Percentiles rank a stretch among this genome's conserved stretches.
Evolutionary conservation across 2,329 filamentous ascomycete species (phyloP).

Genomic region (Hirsutella minnesotensis): DNA sequence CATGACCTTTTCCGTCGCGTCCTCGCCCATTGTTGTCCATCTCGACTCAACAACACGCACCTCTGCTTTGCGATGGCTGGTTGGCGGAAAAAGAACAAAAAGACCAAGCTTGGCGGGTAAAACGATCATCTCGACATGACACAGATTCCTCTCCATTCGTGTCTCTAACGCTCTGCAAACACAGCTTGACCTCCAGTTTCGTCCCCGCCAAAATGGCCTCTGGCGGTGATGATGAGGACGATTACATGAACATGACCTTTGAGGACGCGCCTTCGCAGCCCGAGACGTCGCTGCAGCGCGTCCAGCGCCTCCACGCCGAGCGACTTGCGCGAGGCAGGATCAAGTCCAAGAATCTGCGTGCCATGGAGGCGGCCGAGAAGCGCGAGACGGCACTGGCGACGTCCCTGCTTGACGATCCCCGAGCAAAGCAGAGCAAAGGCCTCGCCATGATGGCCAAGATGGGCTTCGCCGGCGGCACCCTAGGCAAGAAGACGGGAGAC

Average conservation of each 20-base stretch:
- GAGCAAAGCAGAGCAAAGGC: constrained; percentile 63
- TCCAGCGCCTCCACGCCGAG: constrained; percentile 43
- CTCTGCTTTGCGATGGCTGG: no score
- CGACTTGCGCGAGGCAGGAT: constrained; percentile 54
- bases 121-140: no score
- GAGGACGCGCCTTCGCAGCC: constrained; percentile 47
- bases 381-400: constrained; percentile 66
- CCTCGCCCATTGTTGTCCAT: no score
- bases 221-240: constrained; percentile 70
- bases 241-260: constrained; percentile 97
- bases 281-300: constrained; percentile 44
- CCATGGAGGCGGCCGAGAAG: constrained; percentile 57
- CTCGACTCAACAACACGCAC: no score
- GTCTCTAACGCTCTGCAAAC: no score
- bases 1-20: no score
- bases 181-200: no score
- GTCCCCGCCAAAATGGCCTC: no score
- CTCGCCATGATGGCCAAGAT: constrained; percentile 95
- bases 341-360: constrained; percentile 75
- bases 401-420: constrained; percentile 51
- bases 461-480: constrained; percentile 69
- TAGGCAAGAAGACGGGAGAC: constrained; percentile 50
- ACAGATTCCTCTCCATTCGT: no score
- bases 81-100: no score
- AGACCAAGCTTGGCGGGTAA: no score